Percentiles rank a stretch among this genome's conserved stretches.
phyloP scores from a whole-genome alignment of 1,139 yeast genomes.

The Nakaseomyces nivariensis region DNA sequence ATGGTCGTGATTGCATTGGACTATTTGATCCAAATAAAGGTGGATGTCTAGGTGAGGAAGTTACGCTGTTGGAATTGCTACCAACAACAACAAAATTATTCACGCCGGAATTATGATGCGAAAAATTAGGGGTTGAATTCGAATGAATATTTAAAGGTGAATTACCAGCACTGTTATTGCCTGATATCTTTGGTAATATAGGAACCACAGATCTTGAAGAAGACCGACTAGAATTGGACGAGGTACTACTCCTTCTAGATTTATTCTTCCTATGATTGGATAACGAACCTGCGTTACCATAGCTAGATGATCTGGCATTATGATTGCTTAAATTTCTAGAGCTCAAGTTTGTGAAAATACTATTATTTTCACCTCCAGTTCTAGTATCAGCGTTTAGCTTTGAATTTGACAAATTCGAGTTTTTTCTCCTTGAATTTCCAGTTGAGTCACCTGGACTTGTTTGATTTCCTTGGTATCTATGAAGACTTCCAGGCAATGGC shows the following conservation, averaged over 20 bases:
- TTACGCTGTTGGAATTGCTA: constrained; percentile 17
- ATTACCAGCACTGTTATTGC: constrained; percentile 6
- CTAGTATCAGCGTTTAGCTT: not conserved
- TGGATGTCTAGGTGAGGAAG: constrained; percentile 25
- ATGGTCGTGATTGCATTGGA: constrained; percentile 15
- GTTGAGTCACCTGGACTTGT: constrained; percentile 2
- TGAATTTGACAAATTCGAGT: not conserved
- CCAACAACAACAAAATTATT: not conserved
- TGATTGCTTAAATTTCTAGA: constrained; percentile 12
- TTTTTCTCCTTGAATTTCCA: not conserved
- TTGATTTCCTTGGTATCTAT: constrained; percentile 5
- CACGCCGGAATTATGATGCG: not conserved
- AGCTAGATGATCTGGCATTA: constrained; percentile 7
- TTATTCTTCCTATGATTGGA: constrained; percentile 6
- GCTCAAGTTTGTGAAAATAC: constrained; percentile 6
- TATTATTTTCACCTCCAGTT: not conserved
- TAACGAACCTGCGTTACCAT: constrained; percentile 1
- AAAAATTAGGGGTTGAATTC: not conserved
- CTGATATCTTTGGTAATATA: constrained; percentile 28
- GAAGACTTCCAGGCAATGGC: not conserved
- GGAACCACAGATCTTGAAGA: constrained; percentile 28
- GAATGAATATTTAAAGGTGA: constrained; percentile 3
- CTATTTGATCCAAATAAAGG: constrained; percentile 11
- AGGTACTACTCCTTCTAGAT: constrained; percentile 25
- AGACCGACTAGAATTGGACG: constrained; percentile 25